Evolutionary conservation across 352 stramenopile species (phyloP), one percentile per base, ranked within the genome.

Genomic region (Phytophthora tentaculata): DNA sequence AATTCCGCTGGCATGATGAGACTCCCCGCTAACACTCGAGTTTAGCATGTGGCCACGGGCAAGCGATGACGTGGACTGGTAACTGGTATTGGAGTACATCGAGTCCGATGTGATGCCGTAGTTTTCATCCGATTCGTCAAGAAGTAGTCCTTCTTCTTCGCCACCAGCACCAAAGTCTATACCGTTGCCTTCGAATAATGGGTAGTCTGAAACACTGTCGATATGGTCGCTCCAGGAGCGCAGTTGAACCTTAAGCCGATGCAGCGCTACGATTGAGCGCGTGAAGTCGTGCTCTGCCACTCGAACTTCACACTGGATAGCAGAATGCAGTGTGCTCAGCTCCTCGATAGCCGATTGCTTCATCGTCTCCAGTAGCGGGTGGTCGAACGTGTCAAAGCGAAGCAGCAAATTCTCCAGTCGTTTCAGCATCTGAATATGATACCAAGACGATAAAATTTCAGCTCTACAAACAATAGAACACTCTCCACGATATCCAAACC

Each of bases 161-260:
- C 47, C 61, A 44, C 43, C 73, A n/a, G 86, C 78, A 29, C 81
- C 81, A 57, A 86, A 89, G 35, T 74, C 68, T 6, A 63, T 43
- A 4, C 50, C 64, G 47, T 39, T 77, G 1, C 87, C 83, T 60
- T 91, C 84, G 51, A 90, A 94, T 12, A 92, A 70, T 20, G 84
- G 84, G 20, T 94, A 94, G 32, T 94, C 86, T 7, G 84, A 91
- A 39, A 92, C 73, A 39, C 69, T 75, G 65, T 94, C 86, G 53
- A 94, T 92, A 67, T 94, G 86, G 32, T 94, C 84, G 64, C 84
- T 91, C 86, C 86, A 94, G 8, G 77, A 82, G 9, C 76, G 79
- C 20, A 92, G 43, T 43, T 82, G 75, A 14, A 74, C 67, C 68
- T 93, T 95, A 32, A 93, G 82, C 17, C 80, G 81, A 61, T 93